A percentile compares a stretch with the other conserved stretches of the same genome.
phyloP scores from a whole-genome alignment of 2,329 filamentous ascomycete genomes.

The Fusarium sp. region DNA sequence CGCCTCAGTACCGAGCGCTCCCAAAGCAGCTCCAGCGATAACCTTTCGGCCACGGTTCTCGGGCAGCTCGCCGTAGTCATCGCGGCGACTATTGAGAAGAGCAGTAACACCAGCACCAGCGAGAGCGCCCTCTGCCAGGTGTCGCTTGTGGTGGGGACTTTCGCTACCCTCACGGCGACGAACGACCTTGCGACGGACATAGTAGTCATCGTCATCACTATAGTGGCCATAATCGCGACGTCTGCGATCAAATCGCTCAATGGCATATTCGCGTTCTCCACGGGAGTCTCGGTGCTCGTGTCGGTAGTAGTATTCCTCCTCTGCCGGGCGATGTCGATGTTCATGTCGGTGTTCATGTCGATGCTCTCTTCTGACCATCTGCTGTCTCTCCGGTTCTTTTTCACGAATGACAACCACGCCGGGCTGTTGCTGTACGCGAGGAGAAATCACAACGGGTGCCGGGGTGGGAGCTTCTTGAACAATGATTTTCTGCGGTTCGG shows the following conservation, averaged over 20 bases:
- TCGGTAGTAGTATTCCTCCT: conserved; percentile 67
- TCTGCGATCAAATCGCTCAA: conserved; percentile 57
- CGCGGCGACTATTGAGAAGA: conserved; percentile 68
- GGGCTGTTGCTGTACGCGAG: conserved; percentile 61
- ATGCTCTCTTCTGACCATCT: conserved; percentile 53
- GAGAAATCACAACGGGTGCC: conserved; percentile 62
- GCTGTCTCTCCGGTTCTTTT: conserved; percentile 57
- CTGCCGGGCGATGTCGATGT: conserved; percentile 44
- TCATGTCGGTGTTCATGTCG: conserved; percentile 20
- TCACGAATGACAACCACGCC: conserved; percentile 60
- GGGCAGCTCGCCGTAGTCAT: conserved; percentile 62
- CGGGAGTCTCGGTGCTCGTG: conserved; percentile 61
- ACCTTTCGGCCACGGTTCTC: conserved; percentile 70
- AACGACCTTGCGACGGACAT: conserved; percentile 61
- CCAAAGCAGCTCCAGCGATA: conserved; percentile 71
- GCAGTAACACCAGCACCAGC: conserved; percentile 73
- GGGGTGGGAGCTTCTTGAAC: conserved; percentile 69
- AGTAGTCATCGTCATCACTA: conserved; percentile 64
- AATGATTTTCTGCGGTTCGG: conserved; percentile 71
- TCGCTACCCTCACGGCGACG: conserved; percentile 66
- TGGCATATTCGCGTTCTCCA: conserved; percentile 52
- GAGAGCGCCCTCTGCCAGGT: conserved; percentile 74
- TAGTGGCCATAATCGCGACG: conserved; percentile 60
- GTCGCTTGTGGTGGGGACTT: conserved; percentile 67
- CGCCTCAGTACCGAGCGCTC: conserved; percentile 72